Percentiles rank a stretch among this genome's conserved stretches.
Evolutionary conservation across 106 monocot genomes (phyloP).

Genomic region (Platanthera zijinensis): DNA sequence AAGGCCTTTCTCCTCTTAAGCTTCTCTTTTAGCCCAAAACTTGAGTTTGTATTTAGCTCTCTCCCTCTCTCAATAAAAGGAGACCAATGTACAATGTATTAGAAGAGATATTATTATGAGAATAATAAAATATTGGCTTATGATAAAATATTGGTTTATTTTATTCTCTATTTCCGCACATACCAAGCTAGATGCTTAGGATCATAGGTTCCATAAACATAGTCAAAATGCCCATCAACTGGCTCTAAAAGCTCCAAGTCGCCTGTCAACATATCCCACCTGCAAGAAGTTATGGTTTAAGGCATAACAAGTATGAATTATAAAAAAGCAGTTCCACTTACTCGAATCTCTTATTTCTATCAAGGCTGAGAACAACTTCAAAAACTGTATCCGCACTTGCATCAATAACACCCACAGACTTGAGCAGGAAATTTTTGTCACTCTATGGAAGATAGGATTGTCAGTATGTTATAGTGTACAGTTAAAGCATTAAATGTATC

Average conservation of each 20-base stretch:
- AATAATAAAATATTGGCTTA: too few relatives aligned
- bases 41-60: too few relatives aligned
- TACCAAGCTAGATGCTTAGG: slow-evolving; percentile 63
- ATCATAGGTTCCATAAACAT: slow-evolving; percentile 88
- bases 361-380: slow-evolving; percentile 67
- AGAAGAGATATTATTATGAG: too few relatives aligned
- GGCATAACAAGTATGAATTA: not conserved
- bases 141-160: too few relatives aligned
- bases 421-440: slow-evolving; percentile 52
- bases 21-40: too few relatives aligned
- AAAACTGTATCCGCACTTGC: slow-evolving; percentile 75
- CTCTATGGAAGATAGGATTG: slow-evolving; percentile 23
- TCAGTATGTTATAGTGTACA: not conserved
- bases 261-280: slow-evolving; percentile 88
- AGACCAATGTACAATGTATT: too few relatives aligned
- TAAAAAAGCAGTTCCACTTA: slow-evolving; percentile 35
- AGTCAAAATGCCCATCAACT: slow-evolving; percentile 79
- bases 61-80: too few relatives aligned
- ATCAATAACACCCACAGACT: slow-evolving; percentile 83
- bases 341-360: slow-evolving; percentile 74
- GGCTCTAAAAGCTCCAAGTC: slow-evolving; percentile 66
- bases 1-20: too few relatives aligned
- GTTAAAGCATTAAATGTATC: not conserved
- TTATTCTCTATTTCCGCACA: too few relatives aligned
- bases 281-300: slow-evolving; percentile 24